Conservation (phyloP, 495 filamentous ascomycete species). For the Aspergillus wentii region DNA sequence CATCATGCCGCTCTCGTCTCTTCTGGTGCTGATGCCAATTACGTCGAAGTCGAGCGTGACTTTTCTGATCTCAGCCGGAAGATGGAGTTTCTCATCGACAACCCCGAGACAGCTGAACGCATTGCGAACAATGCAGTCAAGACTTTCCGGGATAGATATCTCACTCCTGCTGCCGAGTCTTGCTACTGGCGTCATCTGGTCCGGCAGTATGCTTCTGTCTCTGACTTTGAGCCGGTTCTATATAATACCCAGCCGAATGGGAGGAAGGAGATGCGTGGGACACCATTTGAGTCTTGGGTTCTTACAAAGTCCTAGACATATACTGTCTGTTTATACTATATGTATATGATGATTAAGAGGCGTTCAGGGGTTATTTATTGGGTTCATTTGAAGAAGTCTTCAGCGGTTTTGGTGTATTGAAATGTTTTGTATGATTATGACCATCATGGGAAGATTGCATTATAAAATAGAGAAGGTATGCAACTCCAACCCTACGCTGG, state of each 20-base stretch:
- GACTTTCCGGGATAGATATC: slow-evolving; percentile 54
- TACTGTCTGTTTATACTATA: too few species aligned
- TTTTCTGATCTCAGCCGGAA: slow-evolving; percentile 49
- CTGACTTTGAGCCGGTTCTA: slow-evolving; percentile 36
- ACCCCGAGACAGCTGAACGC: slow-evolving; percentile 43
- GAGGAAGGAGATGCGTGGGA: slow-evolving; percentile 24
- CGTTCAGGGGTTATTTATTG: too few species aligned
- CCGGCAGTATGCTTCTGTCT: slow-evolving; percentile 38
- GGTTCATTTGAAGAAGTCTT: too few species aligned
- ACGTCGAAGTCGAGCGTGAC: slow-evolving; percentile 49
- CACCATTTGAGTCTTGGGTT: slow-evolving; percentile 38
- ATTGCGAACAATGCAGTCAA: slow-evolving; percentile 52
- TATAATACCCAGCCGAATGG: slow-evolving; percentile 20
- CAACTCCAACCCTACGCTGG: too few species aligned
- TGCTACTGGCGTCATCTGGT: slow-evolving; percentile 59
- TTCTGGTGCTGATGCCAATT: slow-evolving; percentile 55
- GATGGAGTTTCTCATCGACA: slow-evolving; percentile 45
- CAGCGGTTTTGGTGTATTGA: too few species aligned
- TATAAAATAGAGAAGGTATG: too few species aligned
- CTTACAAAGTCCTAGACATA: too few species aligned
- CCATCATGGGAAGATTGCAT: too few species aligned
- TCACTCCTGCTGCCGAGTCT: slow-evolving; percentile 55
- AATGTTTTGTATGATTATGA: too few species aligned
- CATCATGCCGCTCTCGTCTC: slow-evolving; percentile 34
- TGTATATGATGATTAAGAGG: too few species aligned